Evolutionary conservation across 495 filamentous ascomycete genomes (phyloP).

Genomic region (Sabuloglossum arenarium): DNA sequence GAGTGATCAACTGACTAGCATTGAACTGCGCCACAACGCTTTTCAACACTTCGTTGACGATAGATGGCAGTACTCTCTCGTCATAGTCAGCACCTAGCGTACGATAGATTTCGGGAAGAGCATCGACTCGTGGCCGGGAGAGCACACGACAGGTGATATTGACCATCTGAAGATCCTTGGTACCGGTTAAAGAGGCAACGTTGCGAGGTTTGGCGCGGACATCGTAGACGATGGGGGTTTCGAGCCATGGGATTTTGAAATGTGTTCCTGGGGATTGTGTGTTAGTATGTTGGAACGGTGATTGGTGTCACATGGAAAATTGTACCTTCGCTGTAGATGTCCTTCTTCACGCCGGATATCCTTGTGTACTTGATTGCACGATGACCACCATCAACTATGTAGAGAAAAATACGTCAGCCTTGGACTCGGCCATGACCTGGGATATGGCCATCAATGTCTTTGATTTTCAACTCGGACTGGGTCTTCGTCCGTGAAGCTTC

Average conservation of each 20-base stretch:
- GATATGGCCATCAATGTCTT: background rate
- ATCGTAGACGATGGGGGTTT: conserved; percentile 90
- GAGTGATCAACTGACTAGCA: conserved; percentile 91
- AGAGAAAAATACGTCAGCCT: background rate
- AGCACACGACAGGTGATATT: conserved; percentile 99
- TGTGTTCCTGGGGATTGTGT: conserved; percentile 55
- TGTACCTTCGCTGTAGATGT: conserved; percentile 88
- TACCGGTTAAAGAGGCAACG: conserved; percentile 91
- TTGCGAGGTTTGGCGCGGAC: conserved; percentile 94
- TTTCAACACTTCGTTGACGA: conserved; percentile 97
- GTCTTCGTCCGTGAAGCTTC: background rate
- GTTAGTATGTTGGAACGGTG: background rate
- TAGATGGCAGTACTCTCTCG: conserved; percentile 87
- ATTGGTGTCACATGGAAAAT: background rate
- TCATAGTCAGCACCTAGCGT: conserved; percentile 94
- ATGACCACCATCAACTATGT: conserved; percentile 85
- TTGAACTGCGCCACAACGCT: conserved; percentile 99
- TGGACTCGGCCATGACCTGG: background rate
- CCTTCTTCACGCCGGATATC: conserved; percentile 81
- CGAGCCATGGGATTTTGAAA: conserved; percentile 84
- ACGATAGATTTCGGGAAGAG: conserved; percentile 88
- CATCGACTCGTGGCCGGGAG: conserved; percentile 66
- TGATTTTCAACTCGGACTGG: background rate
- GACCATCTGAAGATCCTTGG: conserved; percentile 99
- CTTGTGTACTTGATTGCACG: conserved; percentile 96